Base-by-base conservation (phyloP, 305 asterid genomes). In the Fraxinus angustifolia region DNA sequence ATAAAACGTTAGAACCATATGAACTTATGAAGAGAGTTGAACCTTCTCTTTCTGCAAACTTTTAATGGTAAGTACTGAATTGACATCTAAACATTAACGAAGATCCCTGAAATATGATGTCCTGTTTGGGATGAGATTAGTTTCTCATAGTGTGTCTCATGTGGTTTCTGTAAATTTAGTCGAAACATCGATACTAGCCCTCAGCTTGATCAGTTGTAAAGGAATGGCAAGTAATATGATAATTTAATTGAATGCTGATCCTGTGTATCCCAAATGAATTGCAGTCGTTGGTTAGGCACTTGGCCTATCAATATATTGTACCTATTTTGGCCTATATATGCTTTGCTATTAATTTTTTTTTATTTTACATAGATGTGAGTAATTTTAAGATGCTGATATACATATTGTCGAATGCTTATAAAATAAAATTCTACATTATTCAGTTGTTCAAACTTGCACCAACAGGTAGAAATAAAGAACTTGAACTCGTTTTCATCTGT, bases 381-480 rank as follows among this genome's bases (percentile, higher is more conserved):
- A n/a, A n/a, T 53, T 53, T 6, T 53, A 53, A 53, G 62, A 53
- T 53, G 26, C 62, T 53, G 62, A n/a, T 53, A 53, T 17, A 17
- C 16, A 7, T 53, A 53, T 53, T 17, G 65, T n/a, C 65, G 8
- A 53, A 23, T 62, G 73, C 35, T 65, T 65, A 65, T 26, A 23
- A 26, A 65, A 26, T 65, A 65, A 26, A 10, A 26, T 31, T 35
- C 11, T 70, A 70, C 21, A 16, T 16, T 31, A 80, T 17, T 42
- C 65, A 75, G 60, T 73, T 56, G 77, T 81, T 42, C 84, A n/a
- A 30, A 80, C 84, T 81, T 76, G 14, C 65, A 8, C 80, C 42
- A 84, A 80, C 97, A 96, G 98, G 98, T 96, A 53, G 99, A 96
- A 86, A 96, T 96, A 87, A 96, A 96, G 86, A 96, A 96, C 82